A percentile compares a stretch with the other conserved stretches of the same genome.
phyloP scores from a whole-genome alignment of 371 early-diverging fungal genomes.

The Mortierella sp. region DNA sequence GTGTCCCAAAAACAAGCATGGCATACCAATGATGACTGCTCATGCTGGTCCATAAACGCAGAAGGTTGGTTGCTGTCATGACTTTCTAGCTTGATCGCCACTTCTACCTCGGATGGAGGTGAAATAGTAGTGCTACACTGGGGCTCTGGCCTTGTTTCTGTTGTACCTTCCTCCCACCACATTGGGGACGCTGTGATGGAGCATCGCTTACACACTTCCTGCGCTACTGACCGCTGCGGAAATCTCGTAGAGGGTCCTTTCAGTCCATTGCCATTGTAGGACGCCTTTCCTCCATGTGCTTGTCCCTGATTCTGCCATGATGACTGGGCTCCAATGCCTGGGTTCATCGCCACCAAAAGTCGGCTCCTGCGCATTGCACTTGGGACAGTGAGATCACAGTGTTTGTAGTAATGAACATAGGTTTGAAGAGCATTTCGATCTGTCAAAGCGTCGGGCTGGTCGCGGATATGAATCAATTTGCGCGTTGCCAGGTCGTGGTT shows the following conservation, averaged over 20 bases:
- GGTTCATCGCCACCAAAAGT: constrained; percentile 42
- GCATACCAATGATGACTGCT: constrained; percentile 22
- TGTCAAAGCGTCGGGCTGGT: constrained; percentile 41
- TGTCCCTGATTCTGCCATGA: constrained; percentile 15
- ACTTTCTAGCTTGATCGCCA: constrained; percentile 10
- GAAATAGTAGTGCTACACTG: no score
- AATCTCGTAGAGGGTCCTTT: constrained; percentile 13
- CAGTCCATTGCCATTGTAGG: constrained; percentile 19
- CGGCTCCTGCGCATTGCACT: constrained; percentile 54
- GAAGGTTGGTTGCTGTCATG: background rate
- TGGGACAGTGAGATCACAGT: constrained; percentile 35
- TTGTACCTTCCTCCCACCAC: constrained; percentile 57
- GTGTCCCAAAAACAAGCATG: constrained; percentile 42
- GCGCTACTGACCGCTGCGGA: constrained; percentile 6
- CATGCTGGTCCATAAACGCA: constrained; percentile 1
- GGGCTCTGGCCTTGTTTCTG: no score
- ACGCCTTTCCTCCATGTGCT: constrained; percentile 13
- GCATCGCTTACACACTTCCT: constrained; percentile 50
- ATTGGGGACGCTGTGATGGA: constrained; percentile 53
- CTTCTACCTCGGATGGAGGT: background rate
- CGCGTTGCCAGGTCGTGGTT: constrained; percentile 53
- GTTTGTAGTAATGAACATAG: constrained; percentile 54
- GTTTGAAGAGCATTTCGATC: constrained; percentile 46
- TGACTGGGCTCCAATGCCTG: constrained; percentile 24
- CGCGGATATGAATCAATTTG: constrained; percentile 48